Conservation (phyloP, 768 basidiomycete species). For the Peribolospora baueri region DNA sequence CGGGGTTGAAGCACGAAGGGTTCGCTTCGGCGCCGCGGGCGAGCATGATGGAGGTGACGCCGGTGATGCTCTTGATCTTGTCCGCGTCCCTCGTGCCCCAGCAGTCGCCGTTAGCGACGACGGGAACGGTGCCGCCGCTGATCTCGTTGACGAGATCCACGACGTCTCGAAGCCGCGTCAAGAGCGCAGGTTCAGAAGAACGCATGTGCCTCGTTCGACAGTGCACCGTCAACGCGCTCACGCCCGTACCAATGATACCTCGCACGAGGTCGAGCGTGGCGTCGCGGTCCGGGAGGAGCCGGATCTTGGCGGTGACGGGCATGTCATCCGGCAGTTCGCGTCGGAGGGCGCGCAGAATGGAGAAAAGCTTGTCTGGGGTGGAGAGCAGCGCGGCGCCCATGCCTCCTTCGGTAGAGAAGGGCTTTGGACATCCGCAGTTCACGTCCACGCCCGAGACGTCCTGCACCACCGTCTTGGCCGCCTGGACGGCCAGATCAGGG, state of each 20-base stretch:
- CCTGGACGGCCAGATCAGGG: slow-evolving; percentile 74
- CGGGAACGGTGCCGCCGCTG: slow-evolving; percentile 38
- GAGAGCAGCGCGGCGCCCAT: slow-evolving; percentile 92
- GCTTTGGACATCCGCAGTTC: slow-evolving; percentile 59
- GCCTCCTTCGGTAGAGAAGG: slow-evolving; percentile 27
- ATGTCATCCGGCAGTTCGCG: slow-evolving; percentile 46
- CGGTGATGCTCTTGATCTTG: slow-evolving; percentile 46
- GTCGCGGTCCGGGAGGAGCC: slow-evolving; percentile 38
- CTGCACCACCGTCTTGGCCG: slow-evolving; percentile 57
- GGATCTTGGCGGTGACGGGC: slow-evolving; percentile 81
- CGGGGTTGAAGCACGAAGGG: slow-evolving; percentile 54
- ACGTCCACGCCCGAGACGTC: slow-evolving; percentile 89
- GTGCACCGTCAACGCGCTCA: slow-evolving; percentile 75
- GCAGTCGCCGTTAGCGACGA: slow-evolving; percentile 88
- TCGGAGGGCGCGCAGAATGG: slow-evolving; percentile 55
- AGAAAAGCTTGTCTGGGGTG: slow-evolving; percentile 68
- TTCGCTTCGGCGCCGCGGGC: slow-evolving; percentile 86
- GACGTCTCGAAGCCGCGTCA: slow-evolving; percentile 56
- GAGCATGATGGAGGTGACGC: slow-evolving; percentile 82
- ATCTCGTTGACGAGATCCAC: slow-evolving; percentile 55
- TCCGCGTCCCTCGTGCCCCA: slow-evolving; percentile 50
- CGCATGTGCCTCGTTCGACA: slow-evolving; percentile 87
- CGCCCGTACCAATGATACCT: slow-evolving; percentile 61
- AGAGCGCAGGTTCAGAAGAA: slow-evolving; percentile 48
- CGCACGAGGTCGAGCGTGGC: slow-evolving; percentile 77